Base-by-base conservation (phyloP, 2,329 filamentous ascomycete genomes). In the Periconia sp. region DNA sequence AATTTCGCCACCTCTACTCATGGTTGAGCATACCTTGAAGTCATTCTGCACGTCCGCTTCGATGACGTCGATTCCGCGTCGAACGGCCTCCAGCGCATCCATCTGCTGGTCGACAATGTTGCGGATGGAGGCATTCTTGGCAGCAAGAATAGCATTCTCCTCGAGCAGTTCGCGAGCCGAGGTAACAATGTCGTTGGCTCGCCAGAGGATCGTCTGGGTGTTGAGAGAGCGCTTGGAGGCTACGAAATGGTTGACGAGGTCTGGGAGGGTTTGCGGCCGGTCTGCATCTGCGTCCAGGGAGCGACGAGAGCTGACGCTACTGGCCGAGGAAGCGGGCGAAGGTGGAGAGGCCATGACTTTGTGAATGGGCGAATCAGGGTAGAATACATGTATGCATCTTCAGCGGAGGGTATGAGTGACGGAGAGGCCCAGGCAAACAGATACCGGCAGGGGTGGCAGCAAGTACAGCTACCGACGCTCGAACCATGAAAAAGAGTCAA, bases 151-250 rank as follows among this genome's bases (percentile, higher is more conserved):
- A 49, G 91, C 87, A 45, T 87, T 87, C 62, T 94, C 88, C 68
- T 96, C 90, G 59, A 96, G 81, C 33, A 90, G 84, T 31, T 82
- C 78, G 33, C 91, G 87, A 5, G 92, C 91, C 14, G 84, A 80
- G 18, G 85, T 91, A 43, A 94, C 89, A 52, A 97, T 86, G 66
- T 95, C 89, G 69, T 94, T 92, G 60, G 92, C 92, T 55, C 90
- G 89, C 70, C 90, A 87, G 48, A 97, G 91, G 55, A 90, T 86
- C 41, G 82, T 85, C 71, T 95, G 92, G 11, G 91, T 91, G 15
- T 89, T 90, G 5, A 97, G 82, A 1, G 92, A 92, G 43, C 91
- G 86, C 72, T 97, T 97, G 9, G 93, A 90, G 30, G 89, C 87
- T 41, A 97, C 85, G 35, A 97, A 87, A 75, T 96, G 87, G 49